Evolutionary conservation across 441 rosid genomes (phyloP), one percentile per base, ranked within the genome.

Genomic region (Melastoma candidum): DNA sequence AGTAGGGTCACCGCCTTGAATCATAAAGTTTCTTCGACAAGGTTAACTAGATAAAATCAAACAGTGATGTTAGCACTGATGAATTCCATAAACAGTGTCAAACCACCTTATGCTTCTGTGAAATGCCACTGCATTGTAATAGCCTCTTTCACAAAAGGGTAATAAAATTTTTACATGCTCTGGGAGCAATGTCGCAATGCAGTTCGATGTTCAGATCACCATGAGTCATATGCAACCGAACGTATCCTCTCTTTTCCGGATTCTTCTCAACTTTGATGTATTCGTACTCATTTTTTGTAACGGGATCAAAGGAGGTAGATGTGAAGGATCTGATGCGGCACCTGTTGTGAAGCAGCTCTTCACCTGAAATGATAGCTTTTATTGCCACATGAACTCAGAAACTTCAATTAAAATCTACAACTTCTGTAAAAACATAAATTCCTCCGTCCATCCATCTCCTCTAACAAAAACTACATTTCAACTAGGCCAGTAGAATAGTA

Each of bases 1-100:
- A 58, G 93, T 89, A 54, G 98, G 98, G 73, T 93, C 97, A 50
- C 98, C 95, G 27, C 97, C 97, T 81, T 93, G 98, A 71, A 93
- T 86, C 96, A 86, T 93, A 68, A 89, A 93, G 79, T 84, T 93
- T 81, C 97, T 81, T 61, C 41, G 44, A 51, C 44, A 50, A 10
- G 39, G 54, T 46, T 4, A n/a, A 26, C 39, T 12, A 39, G 12
- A 58, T 22, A 58, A 51, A 27, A 44, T 36, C 11, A 43, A 61
- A 36, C 48, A 48, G 48, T 12, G 25, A 56, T 29, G 27, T 26
- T 36, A 32, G 46, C 26, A 8, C 13, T 7, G n/a, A 17, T 9
- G 46, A 59, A 51, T 26, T 11, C 58, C 36, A 17, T 44, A 48
- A 63, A 47, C 46, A 55, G 22, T n/a, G 36, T 9, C 12, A 56